Base-by-base conservation (phyloP, 352 stramenopile species). In the Lagenidium giganteum region DNA sequence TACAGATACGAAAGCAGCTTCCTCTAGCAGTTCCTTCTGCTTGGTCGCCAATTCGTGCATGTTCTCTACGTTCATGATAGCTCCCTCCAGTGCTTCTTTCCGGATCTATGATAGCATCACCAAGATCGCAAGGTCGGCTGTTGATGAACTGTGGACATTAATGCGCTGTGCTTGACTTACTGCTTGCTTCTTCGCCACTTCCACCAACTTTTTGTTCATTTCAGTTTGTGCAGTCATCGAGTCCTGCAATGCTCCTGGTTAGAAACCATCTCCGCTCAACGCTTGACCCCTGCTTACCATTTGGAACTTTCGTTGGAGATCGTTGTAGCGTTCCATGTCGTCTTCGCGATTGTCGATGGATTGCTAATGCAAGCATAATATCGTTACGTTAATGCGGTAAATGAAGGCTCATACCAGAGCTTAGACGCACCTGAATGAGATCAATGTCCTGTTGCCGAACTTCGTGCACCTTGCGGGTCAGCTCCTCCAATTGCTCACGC, bases 1-100 rank as follows among this genome's bases (percentile, higher is more conserved):
- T 35, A 91, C 79, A 46, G 79, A 88, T 6, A 85, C 67, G 36
- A 91, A 91, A 7, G 79, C 79, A 26, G 72, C 76, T 57, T 88
- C 76, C 54, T 91, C 79, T 3, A 91, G 53, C 33, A 88, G 39
- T 11, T 83, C 64, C 16, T 80, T 79, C 39, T 91, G 79, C 39
- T 75, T 78, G 1, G 62, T 75, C 3, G 73, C 75, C 49, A 86
- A 74, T 30, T 53, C 48, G 35, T 89, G 72, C 72, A 89, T 87
- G 8, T 37, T 65, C 8, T 76, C 67, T 5, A 91, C 31, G 23
- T 88, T 74, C 32, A 74, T 57, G 31, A 88, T 80, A 7, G 76
- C 77, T 4, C 67, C 70, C 45, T 82, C 68, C 23, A 91, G 55
- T 7, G 68, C 61, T 57, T 87, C 75, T 68, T 88, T 87, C 9